Base-by-base conservation (phyloP, 768 basidiomycete genomes). In the Phlebiopsis flavidoalba region DNA sequence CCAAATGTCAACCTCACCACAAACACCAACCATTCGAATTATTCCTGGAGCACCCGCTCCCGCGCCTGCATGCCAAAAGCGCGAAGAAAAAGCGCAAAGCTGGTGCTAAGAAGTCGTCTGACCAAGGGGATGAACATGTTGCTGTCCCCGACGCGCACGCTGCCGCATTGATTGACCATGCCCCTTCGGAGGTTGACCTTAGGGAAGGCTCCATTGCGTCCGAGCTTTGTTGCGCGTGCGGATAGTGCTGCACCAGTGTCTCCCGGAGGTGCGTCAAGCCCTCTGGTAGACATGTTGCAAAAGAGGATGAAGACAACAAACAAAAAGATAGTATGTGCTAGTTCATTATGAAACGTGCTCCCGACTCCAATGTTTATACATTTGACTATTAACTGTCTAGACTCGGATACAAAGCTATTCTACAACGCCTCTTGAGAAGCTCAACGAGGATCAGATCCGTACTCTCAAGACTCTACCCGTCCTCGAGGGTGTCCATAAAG, bases 401-500 rank as follows among this genome's bases (percentile, higher is more conserved):
- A 78, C 80, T 62, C 85, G 93, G 63, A 83, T 92, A 78, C 77
- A 85, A 51, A 74, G 77, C 11, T 95, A 96, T 71, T 82, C 88
- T 33, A 67, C 83, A 3, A 87, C 82, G 19, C 84, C 86, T 26
- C 72, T 80, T 3, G 85, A 86, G 58, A 88, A 88, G 67, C 82
- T 95, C 57, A 92, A 96, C 64, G 91, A 93, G 46, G 95, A 96
- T 73, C 94, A 97, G 75, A 88, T 81, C 64, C 84, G 86, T 36
- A 78, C 82, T 1, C 67, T 95, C 56, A 88, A 84, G 64, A 86
- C 83, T 17, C 83, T 96, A 48, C 83, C 93, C 10, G 77, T 80
- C 6, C 77, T 95, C 21, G 93, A 95, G 68, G 89, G 86, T 10
- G 78, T 86, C 45, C 82, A 86, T 65, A 92, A 91, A 68, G 94